Conservation (phyloP, 2,329 filamentous ascomycete species). For the Ampelomyces quisqualis region DNA sequence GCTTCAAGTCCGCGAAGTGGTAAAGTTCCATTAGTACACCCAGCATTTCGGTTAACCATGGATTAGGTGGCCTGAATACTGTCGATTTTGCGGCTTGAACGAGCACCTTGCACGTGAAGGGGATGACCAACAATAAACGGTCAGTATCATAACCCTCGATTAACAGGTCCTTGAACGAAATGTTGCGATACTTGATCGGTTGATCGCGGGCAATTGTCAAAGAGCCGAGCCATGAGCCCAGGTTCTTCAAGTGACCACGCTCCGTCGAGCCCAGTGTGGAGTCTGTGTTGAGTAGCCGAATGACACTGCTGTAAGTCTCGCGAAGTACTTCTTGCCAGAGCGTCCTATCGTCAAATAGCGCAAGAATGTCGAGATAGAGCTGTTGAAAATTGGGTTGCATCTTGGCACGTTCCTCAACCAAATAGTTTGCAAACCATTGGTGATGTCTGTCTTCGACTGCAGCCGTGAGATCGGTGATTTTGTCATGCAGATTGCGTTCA, state of each 20-base stretch:
- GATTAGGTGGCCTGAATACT: slow-evolving; percentile 91
- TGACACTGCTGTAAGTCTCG: slow-evolving; percentile 85
- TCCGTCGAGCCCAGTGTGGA: slow-evolving; percentile 83
- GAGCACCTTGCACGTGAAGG: slow-evolving; percentile 95
- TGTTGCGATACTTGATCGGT: slow-evolving; percentile 93
- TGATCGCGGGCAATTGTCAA: slow-evolving; percentile 91
- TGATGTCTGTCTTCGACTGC: slow-evolving; percentile 78
- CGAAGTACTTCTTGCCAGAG: slow-evolving; percentile 88
- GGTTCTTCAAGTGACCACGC: slow-evolving; percentile 84
- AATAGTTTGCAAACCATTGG: slow-evolving; percentile 93
- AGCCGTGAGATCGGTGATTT: slow-evolving; percentile 77
- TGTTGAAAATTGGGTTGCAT: slow-evolving; percentile 96
- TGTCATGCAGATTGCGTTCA: slow-evolving; percentile 79
- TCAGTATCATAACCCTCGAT: slow-evolving; percentile 93
- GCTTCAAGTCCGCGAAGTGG: slow-evolving; percentile 85
- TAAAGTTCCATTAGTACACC: slow-evolving; percentile 90
- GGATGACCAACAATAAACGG: slow-evolving; percentile 86
- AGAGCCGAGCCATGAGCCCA: slow-evolving; percentile 90
- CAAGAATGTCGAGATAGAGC: slow-evolving; percentile 86
- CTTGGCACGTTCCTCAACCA: slow-evolving; percentile 95
- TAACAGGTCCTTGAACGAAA: slow-evolving; percentile 93
- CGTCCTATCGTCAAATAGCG: slow-evolving; percentile 73
- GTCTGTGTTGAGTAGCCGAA: slow-evolving; percentile 87
- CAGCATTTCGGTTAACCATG: slow-evolving; percentile 97
- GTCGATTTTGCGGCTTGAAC: slow-evolving; percentile 80